Conservation (phyloP, 768 basidiomycete species). For the Phylloporus rhodoxanthus region DNA sequence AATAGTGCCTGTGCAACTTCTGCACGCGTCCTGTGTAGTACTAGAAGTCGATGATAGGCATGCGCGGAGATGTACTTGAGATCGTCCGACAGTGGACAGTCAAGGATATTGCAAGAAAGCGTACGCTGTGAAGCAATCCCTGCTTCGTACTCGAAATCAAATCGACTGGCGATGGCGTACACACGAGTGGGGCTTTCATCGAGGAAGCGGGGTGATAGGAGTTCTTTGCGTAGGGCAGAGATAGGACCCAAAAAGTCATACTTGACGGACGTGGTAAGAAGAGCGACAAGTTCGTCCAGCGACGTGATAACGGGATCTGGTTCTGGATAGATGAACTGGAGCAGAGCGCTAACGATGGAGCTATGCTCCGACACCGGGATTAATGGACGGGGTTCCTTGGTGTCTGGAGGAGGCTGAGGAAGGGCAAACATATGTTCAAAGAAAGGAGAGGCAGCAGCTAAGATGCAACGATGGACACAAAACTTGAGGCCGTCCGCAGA, state of each 20-base stretch:
- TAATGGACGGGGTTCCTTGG: constrained; percentile 32
- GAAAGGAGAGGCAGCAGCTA: constrained; percentile 60
- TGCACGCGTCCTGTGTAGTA: constrained; percentile 52
- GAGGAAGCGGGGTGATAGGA: constrained; percentile 48
- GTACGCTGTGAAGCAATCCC: constrained; percentile 55
- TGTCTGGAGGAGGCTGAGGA: constrained; percentile 41
- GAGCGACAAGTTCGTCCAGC: constrained; percentile 47
- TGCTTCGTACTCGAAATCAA: constrained; percentile 59
- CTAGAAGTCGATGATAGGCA: constrained; percentile 59
- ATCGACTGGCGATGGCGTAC: constrained; percentile 65
- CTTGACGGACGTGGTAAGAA: constrained; percentile 54
- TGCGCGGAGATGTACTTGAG: constrained; percentile 62
- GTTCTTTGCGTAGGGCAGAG: constrained; percentile 42
- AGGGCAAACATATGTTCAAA: constrained; percentile 65
- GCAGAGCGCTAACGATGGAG: constrained; percentile 41
- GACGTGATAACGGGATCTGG: constrained; percentile 46
- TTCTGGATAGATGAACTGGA: constrained; percentile 59
- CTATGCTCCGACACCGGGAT: constrained; percentile 53
- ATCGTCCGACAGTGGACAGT: constrained; percentile 55
- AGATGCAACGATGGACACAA: constrained; percentile 55
- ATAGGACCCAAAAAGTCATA: constrained; percentile 53
- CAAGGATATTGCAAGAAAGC: constrained; percentile 46
- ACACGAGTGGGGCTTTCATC: constrained; percentile 49
- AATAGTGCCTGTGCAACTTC: constrained; percentile 45
- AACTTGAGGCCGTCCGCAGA: constrained; percentile 45